These are phyloP conservation scores for Sarocladium strictum DNA, from an alignment of 2,329 filamentous ascomycete genomes.

Conservation along the genomic window DNA sequence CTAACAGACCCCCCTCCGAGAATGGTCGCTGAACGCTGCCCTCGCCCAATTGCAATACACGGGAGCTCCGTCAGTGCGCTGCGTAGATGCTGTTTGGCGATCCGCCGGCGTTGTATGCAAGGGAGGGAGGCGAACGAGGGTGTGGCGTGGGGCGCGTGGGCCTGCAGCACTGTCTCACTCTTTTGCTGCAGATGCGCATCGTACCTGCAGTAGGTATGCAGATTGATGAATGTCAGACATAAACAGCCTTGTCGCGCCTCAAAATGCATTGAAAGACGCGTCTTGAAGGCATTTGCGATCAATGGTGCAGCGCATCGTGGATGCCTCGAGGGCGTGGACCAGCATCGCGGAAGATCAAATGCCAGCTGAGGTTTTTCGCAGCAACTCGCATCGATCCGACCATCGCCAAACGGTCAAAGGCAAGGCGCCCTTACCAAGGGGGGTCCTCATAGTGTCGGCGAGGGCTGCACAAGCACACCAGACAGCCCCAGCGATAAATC, in stretches of 20 bases:
- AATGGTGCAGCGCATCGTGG: neutral
- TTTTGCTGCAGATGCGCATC: constrained; percentile 9
- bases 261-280: neutral
- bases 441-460: neutral
- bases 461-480: neutral
- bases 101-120: neutral
- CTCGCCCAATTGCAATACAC: constrained; percentile 10
- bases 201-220: constrained; percentile 9
- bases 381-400: neutral
- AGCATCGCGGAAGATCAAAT: constrained; percentile 6
- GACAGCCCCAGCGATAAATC: neutral
- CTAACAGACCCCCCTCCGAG: neutral
- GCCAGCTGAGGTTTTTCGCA: neutral
- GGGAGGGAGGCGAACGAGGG: constrained; percentile 2
- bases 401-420: neutral
- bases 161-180: constrained; percentile 2
- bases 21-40: neutral
- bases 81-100: neutral
- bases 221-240: constrained; percentile 7
- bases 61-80: neutral
- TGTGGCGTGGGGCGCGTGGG: constrained; percentile 8
- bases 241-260: constrained; percentile 9
- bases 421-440: constrained; percentile 5
- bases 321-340: neutral
- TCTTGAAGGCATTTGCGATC: constrained; percentile 7